Evolutionary conservation across 768 basidiomycete species (phyloP), one percentile per base, ranked within the genome.

Genomic region (Russula griseocarnosa): DNA sequence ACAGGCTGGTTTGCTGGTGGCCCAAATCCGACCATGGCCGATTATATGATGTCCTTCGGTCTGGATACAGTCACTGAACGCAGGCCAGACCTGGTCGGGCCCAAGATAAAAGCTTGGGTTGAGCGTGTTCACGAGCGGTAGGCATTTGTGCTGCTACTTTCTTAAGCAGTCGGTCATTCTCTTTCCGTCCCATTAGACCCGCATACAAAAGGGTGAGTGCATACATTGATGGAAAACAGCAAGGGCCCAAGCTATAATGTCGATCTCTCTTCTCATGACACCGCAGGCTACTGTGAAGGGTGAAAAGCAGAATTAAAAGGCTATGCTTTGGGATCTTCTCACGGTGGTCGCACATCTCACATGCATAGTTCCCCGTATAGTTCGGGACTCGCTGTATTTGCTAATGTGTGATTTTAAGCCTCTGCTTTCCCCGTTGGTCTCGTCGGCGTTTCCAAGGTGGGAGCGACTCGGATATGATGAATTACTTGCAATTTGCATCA

Each of bases 31-130:
- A 82, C 81, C 5, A 66, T 76, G 34, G 78, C 81, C 24, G 81
- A 82, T 69, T 81, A 73, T 71, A 74, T 76, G 74, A 78, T 80
- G 78, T 67, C 72, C 34, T 81, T 79, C 66, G 67, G 76, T 6
- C 64, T 78, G 32, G 79, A 81, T 30, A 60, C 66, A 3, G 62
- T 72, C 57, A 62, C 59, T 4, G 42, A 60, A 13, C 51, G 66
- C n/a, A 62, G 59, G 7, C 60, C 67, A 4, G 60, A 66, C 28
- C 47, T 64, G 51, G 55, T 76, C 8, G 78, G 77, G 3, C 74
- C 74, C 1, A 74, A 76, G 63, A 73, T 70, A 5, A 72, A 71
- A 60, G 74, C 67, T n/a, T 81, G 76, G 70, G 64, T 80, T 7
- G 67, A 73, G 47, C 72, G 70, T n/a, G 70, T 78, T 11, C 77